These are phyloP conservation scores for Globisporangium emineosum DNA, from an alignment of 352 stramenopile species.

Conservation along the genomic window DNA sequence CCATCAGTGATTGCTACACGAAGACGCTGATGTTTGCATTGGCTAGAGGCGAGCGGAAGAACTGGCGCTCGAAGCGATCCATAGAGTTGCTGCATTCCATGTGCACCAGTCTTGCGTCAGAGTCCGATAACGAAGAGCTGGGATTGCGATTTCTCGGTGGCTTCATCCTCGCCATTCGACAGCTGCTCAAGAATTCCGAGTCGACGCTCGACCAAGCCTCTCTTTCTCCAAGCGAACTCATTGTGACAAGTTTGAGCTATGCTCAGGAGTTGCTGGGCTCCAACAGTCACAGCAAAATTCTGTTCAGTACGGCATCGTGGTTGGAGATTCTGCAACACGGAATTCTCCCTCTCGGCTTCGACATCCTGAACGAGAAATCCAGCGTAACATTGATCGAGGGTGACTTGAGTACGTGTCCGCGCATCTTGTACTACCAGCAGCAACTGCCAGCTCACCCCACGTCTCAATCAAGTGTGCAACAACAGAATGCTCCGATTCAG, in stretches of 20 bases:
- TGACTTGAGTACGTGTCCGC: background rate
- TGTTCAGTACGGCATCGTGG: conserved; percentile 44
- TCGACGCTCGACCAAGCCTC: conserved; percentile 15
- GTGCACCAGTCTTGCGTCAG: conserved; percentile 39
- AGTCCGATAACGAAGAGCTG: conserved; percentile 24
- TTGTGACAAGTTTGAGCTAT: conserved; percentile 42
- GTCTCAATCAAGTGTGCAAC: background rate
- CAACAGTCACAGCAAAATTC: conserved; percentile 26
- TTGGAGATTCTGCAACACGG: conserved; percentile 57
- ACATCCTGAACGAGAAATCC: conserved; percentile 34
- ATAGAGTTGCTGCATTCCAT: conserved; percentile 57
- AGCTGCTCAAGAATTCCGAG: conserved; percentile 30
- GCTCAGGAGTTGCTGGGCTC: conserved; percentile 53
- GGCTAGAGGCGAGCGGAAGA: conserved; percentile 23
- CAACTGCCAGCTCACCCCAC: conserved; percentile 33
- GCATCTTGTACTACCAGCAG: conserved; percentile 51
- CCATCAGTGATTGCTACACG: conserved; percentile 61
- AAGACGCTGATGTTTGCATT: conserved; percentile 66
- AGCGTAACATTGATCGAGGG: conserved; percentile 7
- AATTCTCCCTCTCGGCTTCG: conserved; percentile 53
- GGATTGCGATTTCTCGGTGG: conserved; percentile 54
- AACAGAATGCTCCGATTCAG: background rate
- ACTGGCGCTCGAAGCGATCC: conserved; percentile 31
- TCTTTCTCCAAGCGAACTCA: conserved; percentile 31
- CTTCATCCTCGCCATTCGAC: conserved; percentile 46